Evolutionary conservation across 306 rosid genomes (phyloP).

Genomic region (Herpetospermum pedunculosum): DNA sequence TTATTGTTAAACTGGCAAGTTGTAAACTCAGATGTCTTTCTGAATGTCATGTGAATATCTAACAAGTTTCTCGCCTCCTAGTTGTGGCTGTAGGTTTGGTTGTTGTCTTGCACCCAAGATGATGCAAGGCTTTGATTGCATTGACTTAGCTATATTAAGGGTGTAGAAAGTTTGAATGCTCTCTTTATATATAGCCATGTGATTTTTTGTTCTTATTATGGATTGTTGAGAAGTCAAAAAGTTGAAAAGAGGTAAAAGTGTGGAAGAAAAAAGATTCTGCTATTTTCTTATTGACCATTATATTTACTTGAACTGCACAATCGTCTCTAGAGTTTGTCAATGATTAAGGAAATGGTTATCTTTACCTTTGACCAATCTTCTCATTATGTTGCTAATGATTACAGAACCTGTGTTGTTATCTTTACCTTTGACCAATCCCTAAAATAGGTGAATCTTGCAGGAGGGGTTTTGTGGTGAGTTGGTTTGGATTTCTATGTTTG

Average conservation of each 20-base stretch:
- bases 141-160: neutral
- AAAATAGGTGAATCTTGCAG: neutral
- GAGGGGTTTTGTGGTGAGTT: neutral
- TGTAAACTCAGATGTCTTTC: neutral
- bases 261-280: neutral
- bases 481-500: neutral
- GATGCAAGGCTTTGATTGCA: neutral
- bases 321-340: too few species aligned
- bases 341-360: too few species aligned
- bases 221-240: neutral
- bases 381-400: too few species aligned
- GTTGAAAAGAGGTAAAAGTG: neutral
- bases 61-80: neutral
- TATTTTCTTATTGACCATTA: neutral
- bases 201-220: neutral
- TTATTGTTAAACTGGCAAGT: neutral
- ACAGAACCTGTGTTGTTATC: neutral
- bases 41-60: neutral
- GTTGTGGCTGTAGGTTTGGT: neutral
- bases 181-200: neutral
- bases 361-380: too few species aligned
- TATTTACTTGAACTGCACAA: too few species aligned
- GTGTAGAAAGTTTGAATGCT: neutral
- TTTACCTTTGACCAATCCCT: neutral
- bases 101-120: neutral